Evolutionary conservation across 768 basidiomycete genomes (phyloP), one percentile per base, ranked within the genome.

Genomic region (Phaffia tasmanica): DNA sequence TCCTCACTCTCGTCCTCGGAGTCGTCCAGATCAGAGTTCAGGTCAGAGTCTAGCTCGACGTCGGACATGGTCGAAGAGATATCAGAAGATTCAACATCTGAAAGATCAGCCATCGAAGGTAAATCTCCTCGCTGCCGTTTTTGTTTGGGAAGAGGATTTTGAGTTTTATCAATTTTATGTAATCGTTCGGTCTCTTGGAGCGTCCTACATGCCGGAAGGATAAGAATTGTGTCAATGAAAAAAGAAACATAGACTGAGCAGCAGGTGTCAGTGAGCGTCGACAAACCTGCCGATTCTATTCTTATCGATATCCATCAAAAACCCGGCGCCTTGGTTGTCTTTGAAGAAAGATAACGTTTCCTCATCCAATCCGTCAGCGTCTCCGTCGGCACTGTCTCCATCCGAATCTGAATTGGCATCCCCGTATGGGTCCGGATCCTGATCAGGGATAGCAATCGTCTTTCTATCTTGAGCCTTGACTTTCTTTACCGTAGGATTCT

Each of bases 341-440:
- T 65, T 60, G 48, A 65, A 59, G 57, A 65, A 65, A 14, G 58
- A 56, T 18, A 65, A 23, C 48, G 47, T 58, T 50, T 65, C 64
- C 1, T 59, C 64, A 29, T 65, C 64, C 6, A 65, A 23, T 14
- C 30, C 64, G 15, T 58, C 64, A 42, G 35, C 35, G 35, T 42
- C 35, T 42, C 35, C 35, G 35, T 42, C 35, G 3, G 51, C 64
- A 23, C 57, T 47, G 16, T 56, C 47, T 16, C 30, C 53, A 1
- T 46, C 54, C 4, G 53, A 54, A 29, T 54, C 53, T 16, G 53
- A 54, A 15, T 54, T 54, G 9, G 23, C 23, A 21, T 64, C 54
- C 35, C 56, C 56, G 16, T 57, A 57, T 23, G 56, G 56, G 27
- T 57, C 56, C 18, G 56, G 56, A 16, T 64, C 54, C 64, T 65